Evolutionary conservation across 345 rosid species (phyloP), one percentile per base, ranked within the genome.

Genomic region (Aegle marmelos): DNA sequence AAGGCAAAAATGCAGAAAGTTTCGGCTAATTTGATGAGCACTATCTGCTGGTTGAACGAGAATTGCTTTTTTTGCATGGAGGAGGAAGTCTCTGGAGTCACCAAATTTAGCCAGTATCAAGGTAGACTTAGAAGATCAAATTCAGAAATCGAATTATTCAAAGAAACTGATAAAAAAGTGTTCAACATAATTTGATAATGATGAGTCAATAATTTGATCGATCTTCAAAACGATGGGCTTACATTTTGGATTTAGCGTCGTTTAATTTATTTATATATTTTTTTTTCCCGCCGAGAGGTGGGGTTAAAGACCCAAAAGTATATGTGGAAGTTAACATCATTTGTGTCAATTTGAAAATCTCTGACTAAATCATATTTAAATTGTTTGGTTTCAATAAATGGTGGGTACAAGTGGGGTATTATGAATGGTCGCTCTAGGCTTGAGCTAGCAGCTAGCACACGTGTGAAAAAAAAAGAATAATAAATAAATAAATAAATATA

Each of bases 311-410:
- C 37, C 6, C 45, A 8, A 39, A 37, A 39, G 9, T 56, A 39
- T 9, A 27, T 9, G 41, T 17, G 7, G 57, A 53, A 7, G 57
- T 53, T 17, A 53, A 17, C 57, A 53, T 53, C 13, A 22, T 60
- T 2, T 39, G 57, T 36, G 68, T 73, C 76, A 73, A 60, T 16
- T 27, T 19, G 50, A 14, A 27, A 27, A 39, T 27, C 28, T 73
- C 9, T 60, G 76, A 73, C 68, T 73, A 73, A 73, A 60, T 73
- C 68, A 19, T 17, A 14, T 73, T 27, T 13, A 39, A 60, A 73
- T 59, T 72, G 76, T 25, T 24, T 59, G 30, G 54, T 37, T 58
- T 59, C 53, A 16, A 19, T 7, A 11, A 27, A 17, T 6, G 69
- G 9, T 50, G 56, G 56, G 6, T 17, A 50, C 21, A 16, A 13